Evolutionary conservation across 2,329 filamentous ascomycete species (phyloP), one percentile per base, ranked within the genome.

Genomic region (Cladophialophora chaetospira): DNA sequence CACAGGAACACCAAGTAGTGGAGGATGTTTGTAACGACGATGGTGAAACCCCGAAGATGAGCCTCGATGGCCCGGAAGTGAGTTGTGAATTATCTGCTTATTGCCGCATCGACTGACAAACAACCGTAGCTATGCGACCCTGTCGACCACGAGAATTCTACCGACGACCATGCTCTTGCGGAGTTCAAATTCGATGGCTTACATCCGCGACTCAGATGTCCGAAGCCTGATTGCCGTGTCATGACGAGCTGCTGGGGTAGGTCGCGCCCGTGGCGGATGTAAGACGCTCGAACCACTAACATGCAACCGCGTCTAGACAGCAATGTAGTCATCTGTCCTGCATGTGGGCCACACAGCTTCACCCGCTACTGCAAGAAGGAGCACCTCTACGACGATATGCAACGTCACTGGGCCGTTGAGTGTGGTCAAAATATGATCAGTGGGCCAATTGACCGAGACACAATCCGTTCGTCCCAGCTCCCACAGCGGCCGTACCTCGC

Each of bases 181-280:
- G 31, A 31, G n/a, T 63, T 61, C 58, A 63, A 84, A 76, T 52
- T 81, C 73, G 57, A 82, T 74, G 61, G 78, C 75, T 15, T 77
- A 75, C 13, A 79, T 71, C 57, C 47, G 4, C 55, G 50, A 13
- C 74, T 83, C 73, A 65, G 55, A n/a, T 74, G 72, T 50, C 58
- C 62, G 11, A 63, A 60, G 45, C 13, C 26, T 2, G 57, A 55
- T 33, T 74, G 73, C 44, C 48, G 67, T 17, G 66, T 65, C 25
- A 59, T 63, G 33, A 75, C 72, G 49, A 66, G 64, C 47, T 65
- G 63, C 46, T 63, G 60, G 60, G 60, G 57, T 60, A 44, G 44
- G 57, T 53, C 13, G 49, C n/a, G 26, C 42, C 19, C n/a, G 23
- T 10, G 9, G n/a, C 23, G n/a, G 4, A 28, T 25, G 1, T 19